Evolutionary conservation across 768 basidiomycete genomes (phyloP), one percentile per base, ranked within the genome.

Genomic region (Saitozyma podzolica): DNA sequence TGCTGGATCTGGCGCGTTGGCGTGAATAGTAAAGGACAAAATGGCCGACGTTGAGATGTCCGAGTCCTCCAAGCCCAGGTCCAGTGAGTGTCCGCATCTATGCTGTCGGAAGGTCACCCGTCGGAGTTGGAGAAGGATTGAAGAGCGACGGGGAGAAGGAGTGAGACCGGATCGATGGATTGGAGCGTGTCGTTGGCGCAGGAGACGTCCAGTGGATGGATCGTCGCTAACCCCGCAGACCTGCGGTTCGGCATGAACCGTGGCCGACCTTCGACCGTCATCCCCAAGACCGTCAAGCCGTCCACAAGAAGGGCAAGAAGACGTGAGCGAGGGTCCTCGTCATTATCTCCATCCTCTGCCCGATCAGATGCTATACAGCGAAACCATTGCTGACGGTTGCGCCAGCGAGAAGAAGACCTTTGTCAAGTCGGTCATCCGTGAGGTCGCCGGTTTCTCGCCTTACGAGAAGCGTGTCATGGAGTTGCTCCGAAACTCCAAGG

Each of bases 381-480:
- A 6, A 51, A 37, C 17, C 10, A 7, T 52, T 52, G 54, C 57
- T 64, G 54, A 54, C 41, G 37, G 8, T 40, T 39, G 19, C 2
- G 2, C 29, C 55, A 79, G 78, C 53, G 86, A 87, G 71, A 92
- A 92, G 84, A 93, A 89, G 79, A 89, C 89, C 76, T 92, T 99
- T 76, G 93, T 97, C 79, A 89, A 91, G 80, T 89, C 88, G 68
- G 85, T 98, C 65, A 85, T 98, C 77, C 87, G 95, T 72, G 96
- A 99, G 85, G 96, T 99, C 80, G 92, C 87, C 74, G 95, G 95
- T 65, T 97, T 96, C 84, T 90, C 92, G 42, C 89, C 95, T 42
- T 98, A 99, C 81, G 96, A 99, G 86, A 86, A 93, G 78, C 87
- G 96, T 73, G 93, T 98, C 59, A 87, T 99, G 89, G 96, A 99